phyloP scores from a whole-genome alignment of 2,329 filamentous ascomycete species.

The Fusarium lateritium region DNA sequence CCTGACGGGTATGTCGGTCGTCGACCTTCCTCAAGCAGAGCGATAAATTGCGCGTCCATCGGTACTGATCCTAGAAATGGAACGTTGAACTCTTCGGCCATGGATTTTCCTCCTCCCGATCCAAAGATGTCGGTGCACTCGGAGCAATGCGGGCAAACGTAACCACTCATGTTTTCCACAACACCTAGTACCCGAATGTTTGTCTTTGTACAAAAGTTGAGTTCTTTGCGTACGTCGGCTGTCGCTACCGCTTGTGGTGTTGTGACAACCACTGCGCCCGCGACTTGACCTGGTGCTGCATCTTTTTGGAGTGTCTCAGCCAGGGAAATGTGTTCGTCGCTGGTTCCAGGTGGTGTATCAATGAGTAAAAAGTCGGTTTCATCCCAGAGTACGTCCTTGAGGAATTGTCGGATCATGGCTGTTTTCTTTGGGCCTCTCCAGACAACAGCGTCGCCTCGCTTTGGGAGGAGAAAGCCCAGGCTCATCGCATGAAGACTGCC shows the following conservation, averaged over 20 bases:
- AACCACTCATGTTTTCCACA: conserved; percentile 96
- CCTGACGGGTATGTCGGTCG: conserved; percentile 78
- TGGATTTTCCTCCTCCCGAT: conserved; percentile 88
- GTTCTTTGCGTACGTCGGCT: conserved; percentile 92
- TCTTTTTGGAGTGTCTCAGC: conserved; percentile 84
- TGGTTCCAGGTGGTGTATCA: conserved; percentile 96
- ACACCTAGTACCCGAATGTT: conserved; percentile 86
- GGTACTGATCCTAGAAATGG: conserved; percentile 89
- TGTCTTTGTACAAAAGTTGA: conserved; percentile 93
- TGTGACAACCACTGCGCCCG: conserved; percentile 93
- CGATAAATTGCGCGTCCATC: conserved; percentile 92
- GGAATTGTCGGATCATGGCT: conserved; percentile 97
- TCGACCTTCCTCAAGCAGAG: conserved; percentile 82
- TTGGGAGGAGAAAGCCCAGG: conserved; percentile 88
- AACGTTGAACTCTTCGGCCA: conserved; percentile 89
- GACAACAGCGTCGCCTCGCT: conserved; percentile 90
- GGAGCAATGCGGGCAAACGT: conserved; percentile 83
- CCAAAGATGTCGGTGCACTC: conserved; percentile 96
- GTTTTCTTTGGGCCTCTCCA: conserved; percentile 99
- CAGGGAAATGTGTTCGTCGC: conserved; percentile 96
- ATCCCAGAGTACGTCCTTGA: conserved; percentile 91
- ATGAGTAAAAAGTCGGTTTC: conserved; percentile 92
- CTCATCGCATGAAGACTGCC: conserved; percentile 89
- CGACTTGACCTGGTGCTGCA: conserved; percentile 76
- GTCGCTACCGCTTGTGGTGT: conserved; percentile 96